Base-by-base conservation (phyloP, 140 eudicot species). In the Erigeron philadelphicus region DNA sequence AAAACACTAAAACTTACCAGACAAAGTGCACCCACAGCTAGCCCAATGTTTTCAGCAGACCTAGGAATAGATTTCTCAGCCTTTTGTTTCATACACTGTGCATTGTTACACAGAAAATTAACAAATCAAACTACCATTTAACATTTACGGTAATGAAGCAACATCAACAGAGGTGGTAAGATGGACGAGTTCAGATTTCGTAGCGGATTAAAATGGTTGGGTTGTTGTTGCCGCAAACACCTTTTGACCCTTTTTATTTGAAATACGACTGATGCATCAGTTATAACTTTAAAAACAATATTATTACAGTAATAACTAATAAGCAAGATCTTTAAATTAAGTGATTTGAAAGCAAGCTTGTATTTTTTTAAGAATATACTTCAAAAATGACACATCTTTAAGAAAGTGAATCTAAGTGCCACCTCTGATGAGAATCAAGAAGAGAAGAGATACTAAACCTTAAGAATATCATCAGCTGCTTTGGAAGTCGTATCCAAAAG, bases 21-120 rank as follows among this genome's bases (percentile, higher is more conserved):
- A 82, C 96, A 94, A 72, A 87, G 81, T 64, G 97, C 95, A 50
- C 97, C 99, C 54, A 87, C 60, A 70, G 96, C 90, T 19, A 89
- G 87, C 9, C 87, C 95, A 68, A 85, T 80, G 85, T 85, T 89
- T 81, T 94, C 97, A 58, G 96, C 95, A 69, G 87, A 79, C 60
- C 97, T 83, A 64, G 99, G 99, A 18, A 94, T 81, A 52, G 96
- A 85, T 64, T 83, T 82, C 73, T 89, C 97, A 15, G 96, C 95
- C 54, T 67, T 61, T 73, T 68, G 77, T 71, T 68, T 83, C 79
- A 89, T 68, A 68, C 66, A 71, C 99, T 93, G 38, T 31, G 97
- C 83, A 75, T 31, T 25, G 42, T 67, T 19, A 72, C 35, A 38
- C 50, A 11, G 17, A 56, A 66, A 21, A 43, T 38, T 50, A 59